A percentile compares a stretch with the other conserved stretches of the same genome.
These are phyloP conservation scores for Eimeria praecox DNA, from an alignment of 169 alveolate species.

Conservation along the genomic window DNA sequence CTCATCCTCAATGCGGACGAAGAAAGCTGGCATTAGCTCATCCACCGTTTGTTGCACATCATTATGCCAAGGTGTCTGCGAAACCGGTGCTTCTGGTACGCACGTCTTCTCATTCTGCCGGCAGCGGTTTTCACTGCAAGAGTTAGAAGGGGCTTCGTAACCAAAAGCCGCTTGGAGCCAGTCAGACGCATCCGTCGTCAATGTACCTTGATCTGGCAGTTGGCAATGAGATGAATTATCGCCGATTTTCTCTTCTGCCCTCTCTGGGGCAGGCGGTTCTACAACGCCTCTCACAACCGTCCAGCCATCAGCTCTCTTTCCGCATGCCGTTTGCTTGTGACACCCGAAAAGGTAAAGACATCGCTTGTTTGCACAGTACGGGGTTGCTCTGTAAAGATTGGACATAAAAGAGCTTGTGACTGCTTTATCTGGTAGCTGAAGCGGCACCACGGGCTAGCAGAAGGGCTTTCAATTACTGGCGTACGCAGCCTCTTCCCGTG, in stretches of 20 bases:
- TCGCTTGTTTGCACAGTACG: slow-evolving; percentile 72
- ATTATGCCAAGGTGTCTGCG: not conserved
- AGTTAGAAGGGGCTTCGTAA: not conserved
- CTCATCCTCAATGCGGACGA: slow-evolving; percentile 58
- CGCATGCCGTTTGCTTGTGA: slow-evolving; percentile 58
- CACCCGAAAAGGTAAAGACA: slow-evolving; percentile 80
- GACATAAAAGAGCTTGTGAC: not conserved
- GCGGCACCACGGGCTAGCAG: not conserved
- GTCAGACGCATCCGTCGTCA: slow-evolving; percentile 17
- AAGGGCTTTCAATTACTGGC: not conserved
- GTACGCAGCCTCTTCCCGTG: not conserved
- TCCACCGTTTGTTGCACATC: not conserved
- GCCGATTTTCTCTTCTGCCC: not conserved
- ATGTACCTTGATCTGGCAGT: not conserved
- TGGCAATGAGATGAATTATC: not conserved
- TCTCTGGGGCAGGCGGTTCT: slow-evolving; percentile 20
- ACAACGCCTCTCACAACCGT: slow-evolving; percentile 55
- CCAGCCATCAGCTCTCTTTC: slow-evolving; percentile 51
- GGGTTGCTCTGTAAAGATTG: slow-evolving; percentile 74
- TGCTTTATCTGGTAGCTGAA: not conserved
- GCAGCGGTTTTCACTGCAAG: slow-evolving; percentile 29
- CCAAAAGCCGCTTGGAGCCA: slow-evolving; percentile 73
- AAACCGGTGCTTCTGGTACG: not conserved
- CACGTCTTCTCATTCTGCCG: not conserved
- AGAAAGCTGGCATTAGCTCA: slow-evolving; percentile 58